Conservation (phyloP, 2,329 filamentous ascomycete genomes). For the Cordyceps javanica region DNA sequence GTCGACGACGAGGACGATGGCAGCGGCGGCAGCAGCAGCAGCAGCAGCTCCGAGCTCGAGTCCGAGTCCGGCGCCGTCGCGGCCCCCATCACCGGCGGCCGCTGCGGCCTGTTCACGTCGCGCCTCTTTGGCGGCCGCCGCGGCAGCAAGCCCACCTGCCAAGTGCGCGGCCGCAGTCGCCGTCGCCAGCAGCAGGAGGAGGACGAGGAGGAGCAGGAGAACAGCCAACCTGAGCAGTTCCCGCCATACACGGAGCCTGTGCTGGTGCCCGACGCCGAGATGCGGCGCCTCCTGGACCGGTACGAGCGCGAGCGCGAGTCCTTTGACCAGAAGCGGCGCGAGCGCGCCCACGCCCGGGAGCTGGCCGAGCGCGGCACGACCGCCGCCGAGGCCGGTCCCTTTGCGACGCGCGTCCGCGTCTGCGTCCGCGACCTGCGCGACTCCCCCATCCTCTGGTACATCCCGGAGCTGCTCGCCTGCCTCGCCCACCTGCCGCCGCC, state of each 20-base stretch:
- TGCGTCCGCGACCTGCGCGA: neutral
- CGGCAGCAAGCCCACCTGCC: too few species aligned
- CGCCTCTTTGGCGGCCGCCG: too few species aligned
- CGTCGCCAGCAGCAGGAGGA: neutral
- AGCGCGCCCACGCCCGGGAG: neutral
- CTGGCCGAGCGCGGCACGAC: too few species aligned
- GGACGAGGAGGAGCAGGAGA: neutral
- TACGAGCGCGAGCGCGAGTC: neutral
- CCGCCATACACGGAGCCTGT: constrained; percentile 7
- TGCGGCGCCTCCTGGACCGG: neutral
- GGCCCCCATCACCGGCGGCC: too few species aligned
- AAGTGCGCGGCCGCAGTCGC: too few species aligned
- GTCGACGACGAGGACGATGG: too few species aligned
- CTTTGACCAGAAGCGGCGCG: neutral
- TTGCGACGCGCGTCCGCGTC: neutral
- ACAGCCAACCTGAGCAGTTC: neutral
- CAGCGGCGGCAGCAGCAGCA: too few species aligned
- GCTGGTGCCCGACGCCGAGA: neutral
- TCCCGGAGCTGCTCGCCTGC: neutral
- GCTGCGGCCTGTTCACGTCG: too few species aligned
- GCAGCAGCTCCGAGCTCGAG: neutral
- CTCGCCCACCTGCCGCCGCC: neutral
- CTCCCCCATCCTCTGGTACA: constrained; percentile 1
- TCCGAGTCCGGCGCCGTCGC: too few species aligned
- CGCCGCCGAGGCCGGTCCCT: neutral